phyloP scores from a whole-genome alignment of 352 stramenopile species.

The Phytophthora tubulina region DNA sequence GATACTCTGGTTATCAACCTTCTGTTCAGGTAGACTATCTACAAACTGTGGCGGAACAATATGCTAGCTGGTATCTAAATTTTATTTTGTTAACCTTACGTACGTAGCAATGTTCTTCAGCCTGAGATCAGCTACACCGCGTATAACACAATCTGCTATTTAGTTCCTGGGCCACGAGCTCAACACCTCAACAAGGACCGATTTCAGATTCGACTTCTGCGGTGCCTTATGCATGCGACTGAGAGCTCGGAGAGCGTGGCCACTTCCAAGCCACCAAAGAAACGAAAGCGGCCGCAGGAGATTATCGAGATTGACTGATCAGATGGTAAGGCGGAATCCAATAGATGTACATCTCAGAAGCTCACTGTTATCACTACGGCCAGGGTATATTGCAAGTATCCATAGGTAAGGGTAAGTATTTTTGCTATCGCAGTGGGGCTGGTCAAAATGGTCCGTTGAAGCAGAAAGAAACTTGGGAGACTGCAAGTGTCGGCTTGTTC shows the following conservation, averaged over 20 bases:
- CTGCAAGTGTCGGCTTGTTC: slow-evolving; percentile 78
- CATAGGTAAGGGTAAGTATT: not conserved
- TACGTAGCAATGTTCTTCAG: slow-evolving; percentile 57
- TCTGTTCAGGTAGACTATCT: slow-evolving; percentile 44
- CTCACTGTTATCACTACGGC: slow-evolving; percentile 6
- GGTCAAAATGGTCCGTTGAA: slow-evolving; percentile 42
- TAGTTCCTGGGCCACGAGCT: slow-evolving; percentile 56
- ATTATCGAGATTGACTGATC: slow-evolving; percentile 44
- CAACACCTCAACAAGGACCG: slow-evolving; percentile 39
- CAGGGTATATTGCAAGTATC: not conserved
- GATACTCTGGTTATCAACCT: slow-evolving; percentile 67
- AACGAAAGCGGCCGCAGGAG: slow-evolving; percentile 30
- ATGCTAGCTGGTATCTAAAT: slow-evolving; percentile 3
- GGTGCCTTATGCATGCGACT: slow-evolving; percentile 8
- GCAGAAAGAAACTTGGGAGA: slow-evolving; percentile 84
- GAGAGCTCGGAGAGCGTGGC: not conserved
- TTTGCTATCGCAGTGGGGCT: not conserved
- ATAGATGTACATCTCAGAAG: slow-evolving; percentile 6
- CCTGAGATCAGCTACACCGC: slow-evolving; percentile 82
- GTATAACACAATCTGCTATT: slow-evolving; percentile 81
- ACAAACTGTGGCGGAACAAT: not conserved
- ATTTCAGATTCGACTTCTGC: slow-evolving; percentile 32
- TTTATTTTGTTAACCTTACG: slow-evolving; percentile 8
- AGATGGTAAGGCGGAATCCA: not conserved
- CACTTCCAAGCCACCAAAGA: slow-evolving; percentile 21